Percentiles rank a stretch among this genome's conserved stretches.
These are phyloP conservation scores for Knufia fluminis DNA, from an alignment of 2,329 filamentous ascomycete genomes.

Conservation along the genomic window DNA sequence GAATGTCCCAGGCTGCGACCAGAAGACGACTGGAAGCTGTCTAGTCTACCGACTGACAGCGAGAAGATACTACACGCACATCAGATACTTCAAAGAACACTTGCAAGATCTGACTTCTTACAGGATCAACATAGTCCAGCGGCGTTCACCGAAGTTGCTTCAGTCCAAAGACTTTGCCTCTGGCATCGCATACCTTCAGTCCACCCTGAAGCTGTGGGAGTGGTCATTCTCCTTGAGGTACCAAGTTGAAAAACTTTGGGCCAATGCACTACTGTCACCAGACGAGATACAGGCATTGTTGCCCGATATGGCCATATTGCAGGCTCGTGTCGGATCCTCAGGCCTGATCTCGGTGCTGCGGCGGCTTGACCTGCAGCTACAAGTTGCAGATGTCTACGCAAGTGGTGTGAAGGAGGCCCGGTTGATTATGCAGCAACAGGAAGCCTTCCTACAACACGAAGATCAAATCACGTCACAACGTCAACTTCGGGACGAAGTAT, in stretches of 20 bases:
- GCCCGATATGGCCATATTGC: constrained; percentile 40
- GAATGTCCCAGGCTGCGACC: not conserved
- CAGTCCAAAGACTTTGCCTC: constrained; percentile 9
- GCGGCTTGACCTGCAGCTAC: constrained; percentile 32
- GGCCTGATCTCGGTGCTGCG: constrained; percentile 28
- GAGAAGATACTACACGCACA: constrained; percentile 21
- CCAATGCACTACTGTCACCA: constrained; percentile 3
- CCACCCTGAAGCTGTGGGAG: constrained; percentile 26
- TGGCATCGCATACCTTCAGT: constrained; percentile 23
- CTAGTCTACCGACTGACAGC: constrained; percentile 43
- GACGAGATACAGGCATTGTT: constrained; percentile 37
- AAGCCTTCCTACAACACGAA: not conserved
- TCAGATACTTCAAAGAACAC: constrained; percentile 12
- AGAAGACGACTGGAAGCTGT: constrained; percentile 35
- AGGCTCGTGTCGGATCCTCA: constrained; percentile 36
- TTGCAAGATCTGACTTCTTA: constrained; percentile 24
- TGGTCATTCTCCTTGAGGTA: constrained; percentile 50
- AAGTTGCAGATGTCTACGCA: constrained; percentile 22
- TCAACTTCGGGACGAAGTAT: constrained; percentile 34
- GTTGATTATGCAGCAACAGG: constrained; percentile 17
- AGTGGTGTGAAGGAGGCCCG: constrained; percentile 16
- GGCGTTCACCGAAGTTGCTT: constrained; percentile 12
- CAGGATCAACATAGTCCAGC: constrained; percentile 24
- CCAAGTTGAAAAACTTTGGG: constrained; percentile 43
- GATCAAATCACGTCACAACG: constrained; percentile 6